Evolutionary conservation across 345 rosid species (phyloP).

Genomic region (Cardiospermum halicacabum): DNA sequence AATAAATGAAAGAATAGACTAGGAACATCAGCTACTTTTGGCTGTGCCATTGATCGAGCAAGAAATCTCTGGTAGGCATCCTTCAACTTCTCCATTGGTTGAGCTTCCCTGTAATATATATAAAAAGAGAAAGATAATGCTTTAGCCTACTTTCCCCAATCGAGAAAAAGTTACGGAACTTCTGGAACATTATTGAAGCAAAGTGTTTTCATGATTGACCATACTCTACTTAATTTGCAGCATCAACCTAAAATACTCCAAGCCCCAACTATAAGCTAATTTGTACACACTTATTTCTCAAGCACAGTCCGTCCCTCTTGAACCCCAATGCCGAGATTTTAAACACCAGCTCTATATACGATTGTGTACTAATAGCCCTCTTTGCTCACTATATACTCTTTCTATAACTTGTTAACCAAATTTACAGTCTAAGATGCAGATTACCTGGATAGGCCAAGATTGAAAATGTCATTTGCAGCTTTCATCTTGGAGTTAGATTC

Average conservation of each 20-base stretch:
- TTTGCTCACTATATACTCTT: neutral
- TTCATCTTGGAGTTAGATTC: slow-evolving; percentile 72
- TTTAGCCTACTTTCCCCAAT: neutral
- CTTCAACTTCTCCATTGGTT: slow-evolving; percentile 68
- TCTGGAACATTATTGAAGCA: neutral
- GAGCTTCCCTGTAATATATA: slow-evolving; percentile 51
- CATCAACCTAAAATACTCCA: neutral
- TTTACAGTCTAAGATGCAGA: neutral
- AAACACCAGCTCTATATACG: no score
- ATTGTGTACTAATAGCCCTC: no score
- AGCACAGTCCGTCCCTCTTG: neutral
- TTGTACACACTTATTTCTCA: neutral
- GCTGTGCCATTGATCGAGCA: slow-evolving; percentile 56
- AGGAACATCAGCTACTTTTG: slow-evolving; percentile 43
- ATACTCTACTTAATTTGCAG: neutral
- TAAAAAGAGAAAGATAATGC: neutral
- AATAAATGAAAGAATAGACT: neutral
- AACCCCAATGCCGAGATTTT: neutral
- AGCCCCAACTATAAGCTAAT: neutral
- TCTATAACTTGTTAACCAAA: neutral
- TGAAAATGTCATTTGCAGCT: slow-evolving; percentile 72
- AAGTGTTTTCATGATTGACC: neutral
- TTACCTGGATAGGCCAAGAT: slow-evolving; percentile 69
- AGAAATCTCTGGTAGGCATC: slow-evolving; percentile 73
- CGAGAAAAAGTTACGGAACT: no score